Evolutionary conservation across 352 stramenopile species (phyloP).

Genomic region (Globisporangium okanoganense): DNA sequence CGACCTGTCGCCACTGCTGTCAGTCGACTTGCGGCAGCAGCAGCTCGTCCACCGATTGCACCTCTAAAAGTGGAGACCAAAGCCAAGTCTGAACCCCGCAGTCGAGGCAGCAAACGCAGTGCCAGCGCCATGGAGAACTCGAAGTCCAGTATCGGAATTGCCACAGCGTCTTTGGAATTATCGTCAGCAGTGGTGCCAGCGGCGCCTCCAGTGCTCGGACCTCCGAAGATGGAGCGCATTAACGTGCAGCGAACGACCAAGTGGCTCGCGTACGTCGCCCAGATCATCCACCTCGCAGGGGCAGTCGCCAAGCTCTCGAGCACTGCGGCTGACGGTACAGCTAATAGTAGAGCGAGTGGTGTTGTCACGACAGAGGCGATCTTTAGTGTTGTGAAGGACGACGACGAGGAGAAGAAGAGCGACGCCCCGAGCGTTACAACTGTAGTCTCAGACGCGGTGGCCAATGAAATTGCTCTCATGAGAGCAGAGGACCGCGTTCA

Average conservation of each 20-base stretch:
- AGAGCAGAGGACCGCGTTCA: neutral
- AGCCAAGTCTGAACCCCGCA: slow-evolving; percentile 4
- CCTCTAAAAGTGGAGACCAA: neutral
- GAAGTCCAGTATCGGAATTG: neutral
- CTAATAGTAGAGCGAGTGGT: neutral
- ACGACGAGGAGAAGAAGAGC: neutral
- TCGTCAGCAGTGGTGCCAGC: slow-evolving; percentile 14
- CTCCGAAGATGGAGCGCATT: slow-evolving; percentile 76
- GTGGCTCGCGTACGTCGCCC: slow-evolving; percentile 58
- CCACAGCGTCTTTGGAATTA: neutral
- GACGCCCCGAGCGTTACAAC: neutral
- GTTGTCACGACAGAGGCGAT: neutral
- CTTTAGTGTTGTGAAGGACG: neutral
- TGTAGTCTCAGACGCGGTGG: too few species aligned
- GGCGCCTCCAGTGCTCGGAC: slow-evolving; percentile 26
- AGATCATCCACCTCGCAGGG: slow-evolving; percentile 63
- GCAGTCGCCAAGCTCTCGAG: slow-evolving; percentile 13
- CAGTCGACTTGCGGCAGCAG: neutral
- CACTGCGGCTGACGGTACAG: neutral
- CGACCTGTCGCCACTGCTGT: neutral
- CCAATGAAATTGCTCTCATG: neutral
- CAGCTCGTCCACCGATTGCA: neutral
- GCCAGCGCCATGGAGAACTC: neutral
- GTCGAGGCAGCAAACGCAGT: slow-evolving; percentile 2
- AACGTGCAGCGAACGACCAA: slow-evolving; percentile 73